Evolutionary conservation across 371 early-diverging fungal species (phyloP), one percentile per base, ranked within the genome.

Genomic region (Lichtheimia corymbifera): DNA sequence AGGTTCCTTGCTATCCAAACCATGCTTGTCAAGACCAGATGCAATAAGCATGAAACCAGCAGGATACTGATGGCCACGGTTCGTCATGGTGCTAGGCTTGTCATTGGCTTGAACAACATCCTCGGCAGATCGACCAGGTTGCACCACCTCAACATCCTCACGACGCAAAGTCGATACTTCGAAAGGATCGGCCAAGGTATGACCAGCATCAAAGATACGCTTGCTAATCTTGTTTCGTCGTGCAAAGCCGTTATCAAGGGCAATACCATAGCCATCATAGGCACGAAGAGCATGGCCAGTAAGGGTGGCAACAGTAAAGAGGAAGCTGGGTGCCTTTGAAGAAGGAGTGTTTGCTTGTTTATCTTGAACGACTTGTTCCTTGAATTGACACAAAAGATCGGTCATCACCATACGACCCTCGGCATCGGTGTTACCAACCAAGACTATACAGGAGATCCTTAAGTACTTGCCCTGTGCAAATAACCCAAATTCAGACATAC

Each of bases 401-500:
- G 90, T 84, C 93, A 95, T 92, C 35, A 93, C 92, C 88, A 94
- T 89, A 40, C 95, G 89, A 28, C 95, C 95, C 75, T 95, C 95
- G 24, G 95, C 95, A 70, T 94, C 95, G 1, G 95, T 95, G 78
- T 93, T 92, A 42, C 87, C 90, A 49, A 93, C 87, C 45, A 91
- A 68, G 3, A 93, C 93, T 74, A 68, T 47, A n/a, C 18, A 15
- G 0, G 9, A 3, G 3, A n/a, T 20, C 41, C 20, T 25, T 22
- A 12, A 41, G 30, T 40, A 30, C 14, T 13, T 30, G 42, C 9
- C 44, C 12, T 41, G 20, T 7, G 15, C 5, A 20, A 17, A 7
- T 9, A 45, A 17, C 40, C 30, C 47, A 27, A n/a, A 55, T 54
- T 58, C 27, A 18, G 4, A 13, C 25, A 53, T 71, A 76, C 79